Conservation (phyloP, 495 filamentous ascomycete genomes). For the Neurospora sp. region DNA sequence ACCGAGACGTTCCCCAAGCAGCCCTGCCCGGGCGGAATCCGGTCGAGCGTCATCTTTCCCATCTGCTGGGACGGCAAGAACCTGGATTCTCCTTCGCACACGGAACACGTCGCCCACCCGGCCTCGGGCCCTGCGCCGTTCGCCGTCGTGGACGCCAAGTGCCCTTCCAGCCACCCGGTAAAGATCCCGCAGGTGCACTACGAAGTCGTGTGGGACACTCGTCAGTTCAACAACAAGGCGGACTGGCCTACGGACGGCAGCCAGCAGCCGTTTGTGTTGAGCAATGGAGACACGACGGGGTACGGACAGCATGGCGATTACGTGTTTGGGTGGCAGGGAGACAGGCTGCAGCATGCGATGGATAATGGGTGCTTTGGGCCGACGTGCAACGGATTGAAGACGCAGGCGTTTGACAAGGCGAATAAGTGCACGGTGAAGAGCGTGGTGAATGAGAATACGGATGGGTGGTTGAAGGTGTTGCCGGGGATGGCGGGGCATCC, state of each 20-base stretch:
- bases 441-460: conserved; percentile 32
- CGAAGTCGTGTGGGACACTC: conserved; percentile 42
- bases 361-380: conserved; percentile 34
- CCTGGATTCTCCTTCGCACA: conserved; percentile 40
- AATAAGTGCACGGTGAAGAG: conserved; percentile 29
- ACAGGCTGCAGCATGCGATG: conserved; percentile 41
- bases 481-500: neutral
- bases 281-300: conserved; percentile 29
- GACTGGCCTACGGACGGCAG: conserved; percentile 37
- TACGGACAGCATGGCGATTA: conserved; percentile 38
- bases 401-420: conserved; percentile 26
- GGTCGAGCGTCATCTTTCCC: conserved; percentile 41
- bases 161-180: conserved; percentile 38
- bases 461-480: conserved; percentile 28
- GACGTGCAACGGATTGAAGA: conserved; percentile 25
- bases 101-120: conserved; percentile 37
- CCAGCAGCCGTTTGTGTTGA: conserved; percentile 41
- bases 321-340: conserved; percentile 42
- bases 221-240: conserved; percentile 32
- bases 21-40: conserved; percentile 35
- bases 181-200: conserved; percentile 42
- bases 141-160: conserved; percentile 28
- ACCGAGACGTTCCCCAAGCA: conserved; percentile 29
- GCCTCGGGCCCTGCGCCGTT: conserved; percentile 36
- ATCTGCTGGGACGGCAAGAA: conserved; percentile 47